Evolutionary conservation across 2,329 filamentous ascomycete species (phyloP).

Genomic region (Exophiala alcalophila): DNA sequence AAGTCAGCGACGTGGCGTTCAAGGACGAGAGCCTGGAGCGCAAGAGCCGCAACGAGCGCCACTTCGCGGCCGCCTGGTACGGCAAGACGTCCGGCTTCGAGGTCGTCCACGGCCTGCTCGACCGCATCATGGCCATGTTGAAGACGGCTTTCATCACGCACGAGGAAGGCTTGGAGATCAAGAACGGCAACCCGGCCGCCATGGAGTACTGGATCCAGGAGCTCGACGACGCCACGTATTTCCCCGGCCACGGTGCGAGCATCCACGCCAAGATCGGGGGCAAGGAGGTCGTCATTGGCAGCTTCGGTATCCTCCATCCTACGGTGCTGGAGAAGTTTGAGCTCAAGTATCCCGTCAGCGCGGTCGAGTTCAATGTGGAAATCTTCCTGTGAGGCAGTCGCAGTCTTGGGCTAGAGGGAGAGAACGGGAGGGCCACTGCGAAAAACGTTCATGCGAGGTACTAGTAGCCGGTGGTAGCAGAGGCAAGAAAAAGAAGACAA

Average conservation of each 20-base stretch:
- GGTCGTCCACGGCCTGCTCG: constrained; percentile 87
- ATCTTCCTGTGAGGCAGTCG: constrained; percentile 67
- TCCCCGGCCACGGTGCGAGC: constrained; percentile 81
- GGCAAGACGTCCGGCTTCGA: constrained; percentile 94
- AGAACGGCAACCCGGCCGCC: constrained; percentile 50
- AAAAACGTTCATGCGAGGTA: too few species aligned
- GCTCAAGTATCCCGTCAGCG: constrained; percentile 87
- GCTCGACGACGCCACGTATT: constrained; percentile 86
- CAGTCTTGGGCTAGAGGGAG: too few species aligned
- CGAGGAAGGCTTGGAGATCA: constrained; percentile 65
- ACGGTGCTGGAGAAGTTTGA: constrained; percentile 92
- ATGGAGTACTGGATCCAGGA: constrained; percentile 92
- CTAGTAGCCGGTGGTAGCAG: too few species aligned
- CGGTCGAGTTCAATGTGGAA: constrained; percentile 91
- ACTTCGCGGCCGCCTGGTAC: constrained; percentile 95
- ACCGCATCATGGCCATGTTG: constrained; percentile 90
- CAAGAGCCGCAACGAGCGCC: constrained; percentile 85
- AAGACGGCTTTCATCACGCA: constrained; percentile 74
- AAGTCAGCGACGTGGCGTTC: constrained; percentile 86
- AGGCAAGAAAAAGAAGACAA: too few species aligned
- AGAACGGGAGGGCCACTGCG: neutral
- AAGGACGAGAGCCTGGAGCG: constrained; percentile 80
- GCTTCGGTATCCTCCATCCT: constrained; percentile 92
- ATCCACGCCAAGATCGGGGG: constrained; percentile 74
- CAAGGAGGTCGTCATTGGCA: constrained; percentile 74